Evolutionary conservation across 495 filamentous ascomycete species (phyloP).

Genomic region (Hypoxylon rickii): DNA sequence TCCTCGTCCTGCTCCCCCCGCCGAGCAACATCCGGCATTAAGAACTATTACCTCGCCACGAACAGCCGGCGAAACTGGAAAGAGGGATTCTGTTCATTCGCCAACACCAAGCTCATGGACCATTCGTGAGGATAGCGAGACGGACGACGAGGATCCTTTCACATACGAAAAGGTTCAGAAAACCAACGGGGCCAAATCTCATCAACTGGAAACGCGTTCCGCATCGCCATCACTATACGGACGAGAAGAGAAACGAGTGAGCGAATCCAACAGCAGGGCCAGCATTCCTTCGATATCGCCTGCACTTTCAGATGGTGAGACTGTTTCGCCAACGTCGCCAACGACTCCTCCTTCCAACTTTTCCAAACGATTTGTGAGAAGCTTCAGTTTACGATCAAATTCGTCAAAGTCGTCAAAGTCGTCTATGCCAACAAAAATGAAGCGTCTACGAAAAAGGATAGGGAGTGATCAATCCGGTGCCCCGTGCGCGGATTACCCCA

Average conservation of each 20-base stretch:
- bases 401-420: slow-evolving; percentile 31
- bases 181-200: slow-evolving; percentile 26
- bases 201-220: slow-evolving; percentile 29
- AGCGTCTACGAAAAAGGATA: slow-evolving; percentile 43
- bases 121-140: slow-evolving; percentile 49
- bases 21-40: slow-evolving; percentile 53
- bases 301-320: slow-evolving; percentile 29
- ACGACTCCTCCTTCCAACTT: slow-evolving; percentile 40
- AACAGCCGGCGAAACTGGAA: slow-evolving; percentile 36
- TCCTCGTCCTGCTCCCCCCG: slow-evolving; percentile 48
- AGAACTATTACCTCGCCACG: slow-evolving; percentile 41
- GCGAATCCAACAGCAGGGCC: slow-evolving; percentile 38
- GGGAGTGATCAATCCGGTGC: slow-evolving; percentile 19
- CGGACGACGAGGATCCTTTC: slow-evolving; percentile 36
- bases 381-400: slow-evolving; percentile 45
- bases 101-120: slow-evolving; percentile 49
- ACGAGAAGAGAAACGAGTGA: slow-evolving; percentile 33
- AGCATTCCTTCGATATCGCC: slow-evolving; percentile 31
- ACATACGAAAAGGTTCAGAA: slow-evolving; percentile 42
- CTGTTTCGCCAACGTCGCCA: slow-evolving; percentile 38
- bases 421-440: slow-evolving; percentile 31
- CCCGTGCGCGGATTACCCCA: slow-evolving; percentile 22
- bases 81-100: slow-evolving; percentile 61
- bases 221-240: slow-evolving; percentile 33
- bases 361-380: slow-evolving; percentile 42